Evolutionary conservation across 352 stramenopile genomes (phyloP), one percentile per base, ranked within the genome.

Genomic region (Phytophthora pluvialis): DNA sequence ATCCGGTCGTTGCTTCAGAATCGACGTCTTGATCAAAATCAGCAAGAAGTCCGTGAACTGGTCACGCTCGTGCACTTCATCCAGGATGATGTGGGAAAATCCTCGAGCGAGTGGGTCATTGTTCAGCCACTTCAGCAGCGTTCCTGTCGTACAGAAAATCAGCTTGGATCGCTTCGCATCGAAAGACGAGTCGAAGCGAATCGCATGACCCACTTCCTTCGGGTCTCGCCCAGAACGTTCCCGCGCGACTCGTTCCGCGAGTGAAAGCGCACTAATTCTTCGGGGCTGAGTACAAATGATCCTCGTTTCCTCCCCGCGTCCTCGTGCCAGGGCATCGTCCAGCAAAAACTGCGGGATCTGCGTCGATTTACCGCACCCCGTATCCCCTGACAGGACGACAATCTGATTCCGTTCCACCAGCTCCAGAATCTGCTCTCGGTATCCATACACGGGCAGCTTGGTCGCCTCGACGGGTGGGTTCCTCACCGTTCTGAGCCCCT

Each of bases 61-160:
- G 64, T 98, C 94, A 11, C 95, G 88, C 72, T 99, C 96, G 77
- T 98, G 93, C 26, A 98, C 95, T 86, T 99, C 96, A 64, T 99
- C 95, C 28, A 99, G 86, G 47, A 99, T 97, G 35, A 99, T 76
- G 56, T 98, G 90, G 4, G 90, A 98, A 62, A 96, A 97, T 13
- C 93, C 88, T 3, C 49, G 65, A 0, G 95, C 78, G 25, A 86
- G 70, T 9, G 86, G 80, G 54, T 97, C 93, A 51, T 74, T 77
- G 43, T 85, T 84, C 26, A 96, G 80, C 82, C 83, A 95, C 48
- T 93, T 91, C 1, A 98, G 70, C 33, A 98, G 73, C 58, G 83
- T 93, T n/a, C 87, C 97, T 4, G 97, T 99, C n/a, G 97, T 99
- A 67, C 93, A 98, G 73, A 99, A 99, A 28, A 99, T 87, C 8